phyloP scores from a whole-genome alignment of 208 protist species.

The Trichomonas tenax region DNA sequence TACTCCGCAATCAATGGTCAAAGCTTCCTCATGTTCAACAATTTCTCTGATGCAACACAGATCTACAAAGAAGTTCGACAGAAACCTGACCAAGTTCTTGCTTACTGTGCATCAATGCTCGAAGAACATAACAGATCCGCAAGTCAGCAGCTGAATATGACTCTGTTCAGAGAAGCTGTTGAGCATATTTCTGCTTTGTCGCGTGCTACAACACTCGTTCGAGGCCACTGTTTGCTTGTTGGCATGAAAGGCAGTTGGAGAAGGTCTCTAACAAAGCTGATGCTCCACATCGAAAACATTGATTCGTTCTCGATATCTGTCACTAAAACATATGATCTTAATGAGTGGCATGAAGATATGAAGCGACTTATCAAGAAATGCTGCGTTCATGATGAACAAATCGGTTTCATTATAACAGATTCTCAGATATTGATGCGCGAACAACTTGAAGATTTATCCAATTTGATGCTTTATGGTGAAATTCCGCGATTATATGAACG shows the following conservation, averaged over 20 bases:
- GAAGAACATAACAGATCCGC: constrained; percentile 26
- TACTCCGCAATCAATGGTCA: constrained; percentile 50
- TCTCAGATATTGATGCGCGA: constrained; percentile 72
- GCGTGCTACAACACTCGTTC: constrained; percentile 73
- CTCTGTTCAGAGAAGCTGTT: constrained; percentile 80
- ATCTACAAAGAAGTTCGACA: constrained; percentile 26
- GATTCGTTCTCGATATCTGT: constrained; percentile 67
- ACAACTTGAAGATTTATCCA: constrained; percentile 89
- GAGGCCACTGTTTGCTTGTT: constrained; percentile 76
- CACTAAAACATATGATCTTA: constrained; percentile 70
- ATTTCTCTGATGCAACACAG: constrained; percentile 30
- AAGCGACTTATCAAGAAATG: constrained; percentile 63
- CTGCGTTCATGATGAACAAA: constrained; percentile 69
- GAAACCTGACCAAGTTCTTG: neutral
- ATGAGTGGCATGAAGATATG: constrained; percentile 82
- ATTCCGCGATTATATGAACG: constrained; percentile 46
- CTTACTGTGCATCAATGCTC: neutral
- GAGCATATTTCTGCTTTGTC: constrained; percentile 79
- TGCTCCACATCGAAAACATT: constrained; percentile 69
- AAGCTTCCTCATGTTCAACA: constrained; percentile 25
- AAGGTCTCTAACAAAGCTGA: constrained; percentile 70
- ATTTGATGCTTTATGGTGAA: constrained; percentile 75
- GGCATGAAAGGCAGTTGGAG: constrained; percentile 81
- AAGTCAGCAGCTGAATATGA: constrained; percentile 50
- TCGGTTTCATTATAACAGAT: constrained; percentile 81